phyloP scores from a whole-genome alignment of 2,329 filamentous ascomycete species.

The Elsinoe perseae region DNA sequence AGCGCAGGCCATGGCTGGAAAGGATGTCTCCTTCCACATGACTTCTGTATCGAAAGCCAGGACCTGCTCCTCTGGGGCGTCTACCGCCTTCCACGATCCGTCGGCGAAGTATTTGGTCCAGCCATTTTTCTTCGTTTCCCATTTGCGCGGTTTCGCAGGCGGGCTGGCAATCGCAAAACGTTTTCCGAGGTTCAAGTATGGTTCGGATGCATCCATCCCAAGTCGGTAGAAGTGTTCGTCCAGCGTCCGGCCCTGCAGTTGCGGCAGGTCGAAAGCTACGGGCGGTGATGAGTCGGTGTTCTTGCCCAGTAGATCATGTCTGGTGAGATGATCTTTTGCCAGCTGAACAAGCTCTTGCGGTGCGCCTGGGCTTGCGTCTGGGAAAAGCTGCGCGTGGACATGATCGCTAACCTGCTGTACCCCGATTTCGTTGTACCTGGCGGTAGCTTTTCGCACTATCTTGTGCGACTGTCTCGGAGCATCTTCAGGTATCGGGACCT shows the following conservation, averaged over 20 bases:
- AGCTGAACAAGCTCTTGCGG: slow-evolving; percentile 66
- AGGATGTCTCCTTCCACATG: slow-evolving; percentile 87
- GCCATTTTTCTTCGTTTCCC: slow-evolving; percentile 64
- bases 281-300: slow-evolving; percentile 67
- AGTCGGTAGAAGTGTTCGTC: slow-evolving; percentile 93
- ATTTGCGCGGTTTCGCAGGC: slow-evolving; percentile 58
- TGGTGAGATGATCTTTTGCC: slow-evolving; percentile 69
- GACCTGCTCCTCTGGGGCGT: slow-evolving; percentile 70
- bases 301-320: slow-evolving; percentile 85
- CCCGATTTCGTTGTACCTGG: slow-evolving; percentile 84
- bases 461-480: slow-evolving; percentile 24
- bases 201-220: slow-evolving; percentile 78
- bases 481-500: slow-evolving; percentile 15
- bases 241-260: slow-evolving; percentile 67
- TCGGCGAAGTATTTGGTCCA: slow-evolving; percentile 89
- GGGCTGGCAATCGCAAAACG: slow-evolving; percentile 57
- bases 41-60: slow-evolving; percentile 95
- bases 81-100: slow-evolving; percentile 62
- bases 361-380: slow-evolving; percentile 40
- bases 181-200: slow-evolving; percentile 68
- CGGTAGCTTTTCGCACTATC: slow-evolving; percentile 37
- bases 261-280: slow-evolving; percentile 78
- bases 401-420: slow-evolving; percentile 86
- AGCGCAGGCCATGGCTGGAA: slow-evolving; percentile 94
- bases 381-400: slow-evolving; percentile 78